Evolutionary conservation across 176 grass and related monocot genomes (phyloP).

Genomic region (Bothriochloa decipiens): DNA sequence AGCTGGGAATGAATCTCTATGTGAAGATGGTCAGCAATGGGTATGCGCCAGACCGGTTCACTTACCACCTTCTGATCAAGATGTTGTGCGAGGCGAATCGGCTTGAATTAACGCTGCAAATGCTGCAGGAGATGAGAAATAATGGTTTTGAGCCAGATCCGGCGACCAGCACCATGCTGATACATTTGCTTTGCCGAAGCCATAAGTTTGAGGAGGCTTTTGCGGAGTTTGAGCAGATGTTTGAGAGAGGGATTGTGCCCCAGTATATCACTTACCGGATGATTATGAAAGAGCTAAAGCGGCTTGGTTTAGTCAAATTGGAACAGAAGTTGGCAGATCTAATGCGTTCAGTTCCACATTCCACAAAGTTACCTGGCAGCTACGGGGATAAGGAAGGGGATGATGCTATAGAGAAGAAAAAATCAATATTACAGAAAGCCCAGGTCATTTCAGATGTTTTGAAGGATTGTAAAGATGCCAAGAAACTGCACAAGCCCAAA

Average conservation of each 20-base stretch:
- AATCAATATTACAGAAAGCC: constrained; percentile 72
- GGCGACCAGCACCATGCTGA: constrained; percentile 78
- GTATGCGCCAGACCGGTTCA: constrained; percentile 56
- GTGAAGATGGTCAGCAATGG: constrained; percentile 76
- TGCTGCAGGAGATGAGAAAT: constrained; percentile 74
- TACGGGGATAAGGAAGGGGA: constrained; percentile 63
- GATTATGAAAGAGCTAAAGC: constrained; percentile 71
- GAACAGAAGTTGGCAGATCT: constrained; percentile 53
- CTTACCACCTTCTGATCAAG: constrained; percentile 80
- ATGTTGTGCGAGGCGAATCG: constrained; percentile 66
- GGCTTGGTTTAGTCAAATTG: constrained; percentile 52
- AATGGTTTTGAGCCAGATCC: constrained; percentile 71
- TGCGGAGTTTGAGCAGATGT: constrained; percentile 71
- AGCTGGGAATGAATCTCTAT: constrained; percentile 84
- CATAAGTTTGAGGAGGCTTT: constrained; percentile 62
- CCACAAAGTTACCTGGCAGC: constrained; percentile 73
- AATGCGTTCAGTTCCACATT: constrained; percentile 75
- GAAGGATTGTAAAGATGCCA: constrained; percentile 57
- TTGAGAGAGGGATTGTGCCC: constrained; percentile 69
- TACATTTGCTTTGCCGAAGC: constrained; percentile 74
- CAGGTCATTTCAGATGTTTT: constrained; percentile 64
- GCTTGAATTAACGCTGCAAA: constrained; percentile 57
- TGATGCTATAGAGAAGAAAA: constrained; percentile 49
- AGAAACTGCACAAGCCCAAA: constrained; percentile 40
- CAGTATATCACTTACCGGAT: constrained; percentile 83